A percentile compares a stretch with the other conserved stretches of the same genome.
phyloP scores from a whole-genome alignment of 495 filamentous ascomycete species.

The Aspergillus steynii region DNA sequence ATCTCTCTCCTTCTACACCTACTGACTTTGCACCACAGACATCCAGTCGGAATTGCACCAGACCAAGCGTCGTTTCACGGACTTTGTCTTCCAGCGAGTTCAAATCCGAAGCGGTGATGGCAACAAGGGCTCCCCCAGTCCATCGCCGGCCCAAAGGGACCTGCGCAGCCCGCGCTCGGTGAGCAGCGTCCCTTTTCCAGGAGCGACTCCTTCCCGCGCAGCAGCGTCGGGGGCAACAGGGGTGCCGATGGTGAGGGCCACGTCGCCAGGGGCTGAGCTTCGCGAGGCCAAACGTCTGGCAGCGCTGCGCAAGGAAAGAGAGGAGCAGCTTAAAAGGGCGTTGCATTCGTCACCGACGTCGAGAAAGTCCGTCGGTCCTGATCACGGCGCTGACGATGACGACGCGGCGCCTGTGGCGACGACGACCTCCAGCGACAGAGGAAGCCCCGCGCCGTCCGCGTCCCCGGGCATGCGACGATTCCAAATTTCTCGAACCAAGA shows the following conservation, averaged over 20 bases:
- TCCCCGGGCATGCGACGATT: constrained; percentile 37
- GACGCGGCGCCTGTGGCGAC: constrained; percentile 6
- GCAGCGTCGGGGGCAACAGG: constrained; percentile 15
- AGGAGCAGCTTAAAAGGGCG: constrained; percentile 31
- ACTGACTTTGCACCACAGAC: constrained; percentile 30
- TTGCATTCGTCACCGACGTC: constrained; percentile 24
- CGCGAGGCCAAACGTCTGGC: constrained; percentile 39
- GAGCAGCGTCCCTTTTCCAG: constrained; percentile 36
- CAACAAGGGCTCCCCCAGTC: constrained; percentile 16
- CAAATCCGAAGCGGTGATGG: constrained; percentile 23
- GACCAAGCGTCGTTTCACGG: constrained; percentile 51
- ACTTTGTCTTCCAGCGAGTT: constrained; percentile 49
- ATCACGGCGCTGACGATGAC: background rate
- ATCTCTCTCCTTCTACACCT: background rate
- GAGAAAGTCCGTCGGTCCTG: background rate
- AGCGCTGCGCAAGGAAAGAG: constrained; percentile 30
- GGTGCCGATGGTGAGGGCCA: constrained; percentile 43
- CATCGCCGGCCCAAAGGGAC: constrained; percentile 24
- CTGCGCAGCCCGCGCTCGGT: constrained; percentile 44
- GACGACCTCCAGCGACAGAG: constrained; percentile 15
- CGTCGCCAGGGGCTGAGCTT: constrained; percentile 47
- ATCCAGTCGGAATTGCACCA: constrained; percentile 48
- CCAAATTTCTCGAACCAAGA: constrained; percentile 40
- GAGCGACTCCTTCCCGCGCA: constrained; percentile 5
- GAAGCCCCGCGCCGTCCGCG: constrained; percentile 19